Evolutionary conservation across 331 rosid species (phyloP).

Genomic region (Stylosanthes scabra): DNA sequence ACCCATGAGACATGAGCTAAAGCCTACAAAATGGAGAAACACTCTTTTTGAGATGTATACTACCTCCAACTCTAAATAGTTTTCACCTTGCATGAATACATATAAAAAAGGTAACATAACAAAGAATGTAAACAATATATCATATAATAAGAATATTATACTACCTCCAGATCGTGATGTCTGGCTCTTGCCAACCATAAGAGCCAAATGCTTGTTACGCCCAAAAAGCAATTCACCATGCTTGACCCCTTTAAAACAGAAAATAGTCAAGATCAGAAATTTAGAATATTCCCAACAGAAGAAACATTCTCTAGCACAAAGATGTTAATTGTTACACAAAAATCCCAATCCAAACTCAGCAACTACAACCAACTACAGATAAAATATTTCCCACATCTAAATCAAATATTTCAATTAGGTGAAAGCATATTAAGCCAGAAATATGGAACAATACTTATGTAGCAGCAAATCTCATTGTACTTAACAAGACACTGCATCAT

Average conservation of each 20-base stretch:
- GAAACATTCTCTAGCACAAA: constrained; percentile 2
- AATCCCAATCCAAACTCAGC: background rate
- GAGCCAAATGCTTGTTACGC: constrained; percentile 53
- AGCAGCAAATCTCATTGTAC: background rate
- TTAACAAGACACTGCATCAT: background rate
- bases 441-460: constrained; percentile 6
- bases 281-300: constrained; percentile 25
- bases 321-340: background rate
- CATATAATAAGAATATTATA: background rate
- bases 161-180: constrained; percentile 46
- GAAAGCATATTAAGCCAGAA: constrained; percentile 5
- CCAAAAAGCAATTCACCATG: constrained; percentile 50
- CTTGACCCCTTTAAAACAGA: constrained; percentile 45
- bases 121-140: constrained; percentile 2
- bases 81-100: background rate
- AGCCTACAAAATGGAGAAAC: background rate
- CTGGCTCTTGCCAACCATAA: constrained; percentile 44
- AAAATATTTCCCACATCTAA: background rate
- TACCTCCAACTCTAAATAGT: background rate
- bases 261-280: constrained; percentile 27
- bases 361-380: background rate
- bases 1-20: background rate
- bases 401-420: background rate
- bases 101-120: constrained; percentile 9
- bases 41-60: background rate